Evolutionary conservation across 2,329 filamentous ascomycete genomes (phyloP).

Genomic region (Dichotomopilus funicola): DNA sequence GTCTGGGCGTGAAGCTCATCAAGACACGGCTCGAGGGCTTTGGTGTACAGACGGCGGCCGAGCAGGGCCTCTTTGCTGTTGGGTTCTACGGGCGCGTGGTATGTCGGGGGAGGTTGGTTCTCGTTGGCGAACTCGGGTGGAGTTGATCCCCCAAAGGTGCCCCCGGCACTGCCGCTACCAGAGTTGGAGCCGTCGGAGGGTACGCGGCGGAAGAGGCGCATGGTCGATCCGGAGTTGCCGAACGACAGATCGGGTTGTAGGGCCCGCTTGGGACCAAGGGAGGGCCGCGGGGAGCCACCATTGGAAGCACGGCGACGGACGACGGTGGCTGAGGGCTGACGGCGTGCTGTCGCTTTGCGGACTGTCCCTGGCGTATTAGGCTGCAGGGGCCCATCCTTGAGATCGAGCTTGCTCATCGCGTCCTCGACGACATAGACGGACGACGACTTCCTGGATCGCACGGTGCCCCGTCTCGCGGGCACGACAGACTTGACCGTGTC

Average conservation of each 20-base stretch:
- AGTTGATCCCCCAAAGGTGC: slow-evolving; percentile 13
- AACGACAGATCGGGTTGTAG: slow-evolving; percentile 87
- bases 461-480: slow-evolving; percentile 44
- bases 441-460: slow-evolving; percentile 50
- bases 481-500: slow-evolving; percentile 78
- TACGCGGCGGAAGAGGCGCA: slow-evolving; percentile 83
- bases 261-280: slow-evolving; percentile 60
- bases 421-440: slow-evolving; percentile 54
- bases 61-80: slow-evolving; percentile 75
- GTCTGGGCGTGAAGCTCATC: slow-evolving; percentile 83
- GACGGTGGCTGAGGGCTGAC: slow-evolving; percentile 31
- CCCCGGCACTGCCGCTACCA: slow-evolving; percentile 29
- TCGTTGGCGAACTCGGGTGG: slow-evolving; percentile 49
- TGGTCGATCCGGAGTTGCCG: slow-evolving; percentile 86
- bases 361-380: slow-evolving; percentile 54
- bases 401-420: slow-evolving; percentile 51
- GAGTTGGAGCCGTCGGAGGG: slow-evolving; percentile 58
- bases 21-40: slow-evolving; percentile 74
- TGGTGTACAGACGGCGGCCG: slow-evolving; percentile 73
- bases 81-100: slow-evolving; percentile 42
- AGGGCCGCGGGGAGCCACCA: slow-evolving; percentile 36
- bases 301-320: slow-evolving; percentile 28
- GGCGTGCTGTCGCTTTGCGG: slow-evolving; percentile 51
- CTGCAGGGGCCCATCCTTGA: slow-evolving; percentile 55
- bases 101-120: slow-evolving; percentile 49